Evolutionary conservation across 1,284 basidiomycete genomes (phyloP), one percentile per base, ranked within the genome.

Genomic region (Marasmius fiardii): DNA sequence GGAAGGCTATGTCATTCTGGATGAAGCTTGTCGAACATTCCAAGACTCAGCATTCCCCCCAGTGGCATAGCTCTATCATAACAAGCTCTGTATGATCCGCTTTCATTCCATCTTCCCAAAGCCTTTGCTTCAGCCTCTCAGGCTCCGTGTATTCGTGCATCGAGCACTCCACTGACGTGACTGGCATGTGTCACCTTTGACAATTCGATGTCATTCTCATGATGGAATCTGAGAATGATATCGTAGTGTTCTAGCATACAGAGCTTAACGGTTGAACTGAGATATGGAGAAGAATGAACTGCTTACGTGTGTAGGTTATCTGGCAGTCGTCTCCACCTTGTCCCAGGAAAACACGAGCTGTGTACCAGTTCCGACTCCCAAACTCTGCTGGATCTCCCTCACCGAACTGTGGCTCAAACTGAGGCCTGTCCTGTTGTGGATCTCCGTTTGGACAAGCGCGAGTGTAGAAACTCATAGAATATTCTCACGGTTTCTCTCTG

Each of bases 121-220:
- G 63, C 66, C 49, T 65, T 70, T 1, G 59, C 61, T 6, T 58
- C 65, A 21, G 43, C 56, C 5, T 52, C 53, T 20, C 53, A 58
- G 1, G 65, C 61, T 12, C 65, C 59, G 47, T 68, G 58, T 8
- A 60, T 50, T 3, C 64, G 58, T 1, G 66, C 58, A 4, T 58
- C 58, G 14, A 60, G 50, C 2, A 60, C 66, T 16, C 63, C 56
- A 50, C 53, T 66, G n/a, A 56, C 37, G 3, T 60, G 65, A 0
- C 60, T 62, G 1, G 55, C 64, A 60, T 71, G 69, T 0, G 65
- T 67, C 1, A 59, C 63, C 53, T 68, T 68, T 12, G 55, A 60
- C 20, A 66, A 59, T 8, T 33, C 21, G 16, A 68, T 63, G 49
- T 60, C 50, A 51, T 64, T 63, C 34, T 55, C 53, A 6, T 53